A percentile compares a stretch with the other conserved stretches of the same genome.
These are phyloP conservation scores for Puya raimondii DNA, from an alignment of 176 grass and related monocot genomes.

Conservation along the genomic window DNA sequence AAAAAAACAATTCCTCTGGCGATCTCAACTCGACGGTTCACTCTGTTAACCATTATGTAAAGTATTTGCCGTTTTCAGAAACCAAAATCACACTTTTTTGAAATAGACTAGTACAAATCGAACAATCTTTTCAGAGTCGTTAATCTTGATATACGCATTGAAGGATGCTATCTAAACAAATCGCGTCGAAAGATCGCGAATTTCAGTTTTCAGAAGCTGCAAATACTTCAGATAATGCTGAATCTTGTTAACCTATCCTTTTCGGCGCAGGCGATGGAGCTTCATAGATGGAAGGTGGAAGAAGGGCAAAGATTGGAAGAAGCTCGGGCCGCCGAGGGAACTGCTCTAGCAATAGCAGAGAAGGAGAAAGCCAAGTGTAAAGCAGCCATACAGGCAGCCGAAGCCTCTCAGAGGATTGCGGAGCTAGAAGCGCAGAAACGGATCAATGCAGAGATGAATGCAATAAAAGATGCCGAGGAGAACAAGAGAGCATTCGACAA, in stretches of 20 bases:
- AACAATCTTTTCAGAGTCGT: too few species aligned
- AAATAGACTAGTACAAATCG: too few species aligned
- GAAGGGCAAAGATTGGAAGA: conserved; percentile 49
- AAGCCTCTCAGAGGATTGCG: conserved; percentile 51
- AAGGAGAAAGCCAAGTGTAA: conserved; percentile 57
- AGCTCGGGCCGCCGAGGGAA: conserved; percentile 52
- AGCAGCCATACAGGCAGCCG: conserved; percentile 49
- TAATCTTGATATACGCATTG: too few species aligned
- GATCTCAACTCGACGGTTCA: not conserved
- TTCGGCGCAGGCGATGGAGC: conserved; percentile 40
- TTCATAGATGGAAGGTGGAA: conserved; percentile 58
- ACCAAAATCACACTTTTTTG: too few species aligned
- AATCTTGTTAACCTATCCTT: too few species aligned
- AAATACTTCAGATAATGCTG: too few species aligned
- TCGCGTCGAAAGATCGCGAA: too few species aligned
- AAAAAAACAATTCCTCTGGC: not conserved
- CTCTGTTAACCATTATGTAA: not conserved
- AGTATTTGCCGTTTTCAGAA: not conserved
- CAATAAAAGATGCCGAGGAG: conserved; percentile 59
- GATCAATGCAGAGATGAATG: conserved; percentile 48
- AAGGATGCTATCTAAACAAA: too few species aligned
- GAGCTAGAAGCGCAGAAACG: conserved; percentile 75
- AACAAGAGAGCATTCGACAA: conserved; percentile 26
- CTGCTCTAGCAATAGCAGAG: conserved; percentile 50
- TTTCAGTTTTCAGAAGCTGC: too few species aligned